Base-by-base conservation (phyloP, 305 asterid species). In the Plantago coronopus region DNA sequence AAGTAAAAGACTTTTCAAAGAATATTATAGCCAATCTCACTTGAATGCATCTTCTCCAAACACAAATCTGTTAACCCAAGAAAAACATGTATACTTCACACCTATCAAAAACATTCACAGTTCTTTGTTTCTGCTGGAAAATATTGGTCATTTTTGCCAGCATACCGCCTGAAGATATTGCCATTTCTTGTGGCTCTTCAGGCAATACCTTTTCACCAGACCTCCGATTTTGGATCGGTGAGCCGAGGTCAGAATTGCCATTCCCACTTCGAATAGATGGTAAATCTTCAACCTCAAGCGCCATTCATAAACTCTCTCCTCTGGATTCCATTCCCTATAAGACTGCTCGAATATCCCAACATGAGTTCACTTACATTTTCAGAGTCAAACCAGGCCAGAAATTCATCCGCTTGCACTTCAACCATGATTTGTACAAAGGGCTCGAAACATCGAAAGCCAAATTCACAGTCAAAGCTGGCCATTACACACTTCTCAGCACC, bases 321-420 rank as follows among this genome's bases (percentile, higher is more conserved):
- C 54, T 38, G 23, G 78, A 78, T 69, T 72, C 73, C 37, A 64
- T 58, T 27, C 81, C 82, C n/a, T 81, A 78, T 51, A 69, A 38
- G 48, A 76, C 91, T 9, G 91, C 89, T 56, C 82, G 90, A 51
- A 69, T 37, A 50, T 84, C 95, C 51, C 74, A 34, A 63, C 71
- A 66, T 3, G 73, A 74, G 57, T 87, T 84, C 71, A 65, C 74
- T 55, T 82, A 87, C 60, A 43, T 47, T 40, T 73, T 87, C 65
- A 63, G 50, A 1, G 78, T 80, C 55, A 48, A 65, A 1, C 77
- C 88, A 1, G 93, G 91, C 19, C 83, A 81, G 63, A 79, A 83
- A 22, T 72, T 85, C 78, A 67, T 88, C 79, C 94, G 91, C 18
- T 76, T 88, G 43, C 91, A 83, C 71, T 85, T 88, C 79, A 49